Percentiles rank a stretch among this genome's conserved stretches.
These are phyloP conservation scores for Corylus avellana DNA, from an alignment of 306 rosid species.

Conservation along the genomic window DNA sequence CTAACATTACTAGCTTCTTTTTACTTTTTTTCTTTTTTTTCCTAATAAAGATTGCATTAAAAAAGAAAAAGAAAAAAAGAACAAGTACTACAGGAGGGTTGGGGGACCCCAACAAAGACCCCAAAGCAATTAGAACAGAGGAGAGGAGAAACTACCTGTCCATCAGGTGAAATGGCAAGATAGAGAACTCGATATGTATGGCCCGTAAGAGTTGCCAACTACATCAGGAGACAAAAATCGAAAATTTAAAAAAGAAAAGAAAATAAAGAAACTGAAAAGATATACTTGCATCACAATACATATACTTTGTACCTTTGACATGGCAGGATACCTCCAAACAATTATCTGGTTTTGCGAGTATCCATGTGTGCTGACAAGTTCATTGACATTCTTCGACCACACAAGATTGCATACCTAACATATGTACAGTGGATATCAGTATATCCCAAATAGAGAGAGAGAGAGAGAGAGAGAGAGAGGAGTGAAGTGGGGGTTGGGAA, in stretches of 20 bases:
- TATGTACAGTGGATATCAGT: conserved; percentile 25
- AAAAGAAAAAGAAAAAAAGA: too few relatives aligned
- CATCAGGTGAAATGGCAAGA: conserved; percentile 98
- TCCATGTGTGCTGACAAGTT: conserved; percentile 96
- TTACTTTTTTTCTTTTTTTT: too few relatives aligned
- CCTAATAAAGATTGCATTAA: too few relatives aligned
- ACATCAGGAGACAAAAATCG: conserved; percentile 29
- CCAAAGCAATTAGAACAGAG: neutral
- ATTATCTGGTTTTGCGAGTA: conserved; percentile 98
- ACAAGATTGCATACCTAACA: conserved; percentile 96
- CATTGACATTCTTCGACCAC: conserved; percentile 99
- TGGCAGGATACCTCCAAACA: conserved; percentile 96
- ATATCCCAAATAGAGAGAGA: neutral
- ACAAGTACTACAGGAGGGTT: too few relatives aligned
- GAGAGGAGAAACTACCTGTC: conserved; percentile 64
- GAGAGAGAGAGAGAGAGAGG: neutral
- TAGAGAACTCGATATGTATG: conserved; percentile 93
- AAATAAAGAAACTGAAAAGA: neutral
- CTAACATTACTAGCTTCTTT: neutral
- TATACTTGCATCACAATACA: conserved; percentile 10
- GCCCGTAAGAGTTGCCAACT: conserved; percentile 96
- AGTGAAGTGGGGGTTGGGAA: too few relatives aligned
- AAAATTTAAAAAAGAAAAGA: conserved; percentile 10
- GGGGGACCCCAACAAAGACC: too few relatives aligned
- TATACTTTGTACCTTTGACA: conserved; percentile 78